Percentiles rank a stretch among this genome's conserved stretches.
Evolutionary conservation across 1,284 basidiomycete species (phyloP).

Genomic region (Papiliotrema fonsecae): DNA sequence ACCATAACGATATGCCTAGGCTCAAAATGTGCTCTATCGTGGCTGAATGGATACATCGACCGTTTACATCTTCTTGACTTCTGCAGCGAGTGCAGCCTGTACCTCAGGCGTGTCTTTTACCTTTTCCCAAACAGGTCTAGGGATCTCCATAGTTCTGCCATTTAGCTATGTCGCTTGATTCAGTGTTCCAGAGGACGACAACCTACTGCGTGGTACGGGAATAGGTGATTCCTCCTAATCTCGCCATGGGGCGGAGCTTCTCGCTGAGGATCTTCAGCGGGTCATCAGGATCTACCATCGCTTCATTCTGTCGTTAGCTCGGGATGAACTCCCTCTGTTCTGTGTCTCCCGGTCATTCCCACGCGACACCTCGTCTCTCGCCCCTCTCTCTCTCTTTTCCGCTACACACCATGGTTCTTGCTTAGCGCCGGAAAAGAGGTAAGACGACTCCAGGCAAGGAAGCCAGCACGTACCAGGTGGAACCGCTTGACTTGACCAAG

Average conservation of each 20-base stretch:
- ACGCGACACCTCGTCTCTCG: not conserved
- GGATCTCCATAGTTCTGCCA: slow-evolving; percentile 49
- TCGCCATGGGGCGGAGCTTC: slow-evolving; percentile 59
- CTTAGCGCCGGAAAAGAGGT: no score
- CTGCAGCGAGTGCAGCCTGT: slow-evolving; percentile 1
- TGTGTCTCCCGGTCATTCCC: no score
- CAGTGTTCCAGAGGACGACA: no score
- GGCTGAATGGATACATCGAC: no score
- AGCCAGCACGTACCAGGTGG: slow-evolving; percentile 51
- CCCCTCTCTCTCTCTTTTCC: not conserved
- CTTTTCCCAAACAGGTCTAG: slow-evolving; percentile 57
- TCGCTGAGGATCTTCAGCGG: slow-evolving; percentile 33
- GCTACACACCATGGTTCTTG: not conserved
- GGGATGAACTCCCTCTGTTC: no score
- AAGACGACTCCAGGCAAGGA: no score
- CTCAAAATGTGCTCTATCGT: no score
- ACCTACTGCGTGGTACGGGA: slow-evolving; percentile 55
- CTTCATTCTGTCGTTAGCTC: slow-evolving; percentile 52
- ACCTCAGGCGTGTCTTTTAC: slow-evolving; percentile 49
- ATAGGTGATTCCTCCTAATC: slow-evolving; percentile 59
- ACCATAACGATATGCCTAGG: no score
- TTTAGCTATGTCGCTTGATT: not conserved
- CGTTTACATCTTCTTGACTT: not conserved
- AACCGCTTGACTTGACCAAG: slow-evolving; percentile 62
- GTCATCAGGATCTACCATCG: slow-evolving; percentile 55